These are phyloP conservation scores for Elsinoe fawcettii DNA, from an alignment of 2,329 filamentous ascomycete species.

Conservation along the genomic window DNA sequence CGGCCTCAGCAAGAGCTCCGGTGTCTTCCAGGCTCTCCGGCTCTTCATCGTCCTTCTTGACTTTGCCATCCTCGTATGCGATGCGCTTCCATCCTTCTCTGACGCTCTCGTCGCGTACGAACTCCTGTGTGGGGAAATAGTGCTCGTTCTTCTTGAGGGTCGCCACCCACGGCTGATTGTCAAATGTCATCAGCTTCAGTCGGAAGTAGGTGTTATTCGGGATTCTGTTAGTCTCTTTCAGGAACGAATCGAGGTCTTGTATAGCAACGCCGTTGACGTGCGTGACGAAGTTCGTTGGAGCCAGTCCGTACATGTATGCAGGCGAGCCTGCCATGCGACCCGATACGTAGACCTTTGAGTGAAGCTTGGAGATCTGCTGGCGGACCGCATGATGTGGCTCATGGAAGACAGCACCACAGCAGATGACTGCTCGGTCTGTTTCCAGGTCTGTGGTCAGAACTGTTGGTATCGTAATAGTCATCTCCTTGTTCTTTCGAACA, in stretches of 20 bases:
- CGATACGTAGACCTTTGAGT: conserved; percentile 93
- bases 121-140: conserved; percentile 68
- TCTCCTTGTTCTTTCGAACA: conserved; percentile 74
- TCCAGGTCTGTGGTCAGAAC: conserved; percentile 85
- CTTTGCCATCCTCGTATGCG: conserved; percentile 44
- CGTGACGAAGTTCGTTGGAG: conserved; percentile 95
- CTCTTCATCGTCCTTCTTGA: conserved; percentile 29
- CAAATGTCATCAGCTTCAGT: conserved; percentile 93
- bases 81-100: conserved; percentile 51
- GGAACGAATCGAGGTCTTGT: conserved; percentile 70
- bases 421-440: conserved; percentile 83
- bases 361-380: conserved; percentile 93
- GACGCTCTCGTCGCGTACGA: conserved; percentile 48
- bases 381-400: conserved; percentile 91
- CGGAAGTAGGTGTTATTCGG: conserved; percentile 98
- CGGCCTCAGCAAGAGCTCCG: conserved; percentile 4
- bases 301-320: conserved; percentile 81
- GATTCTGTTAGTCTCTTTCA: conserved; percentile 75
- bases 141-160: conserved; percentile 99
- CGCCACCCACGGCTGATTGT: conserved; percentile 97
- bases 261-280: conserved; percentile 87
- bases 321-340: conserved; percentile 76
- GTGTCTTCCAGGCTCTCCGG: conserved; percentile 10
- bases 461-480: conserved; percentile 70
- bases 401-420: conserved; percentile 91